Evolutionary conservation across 495 filamentous ascomycete genomes (phyloP).

Genomic region (Aspergillus baeticus): DNA sequence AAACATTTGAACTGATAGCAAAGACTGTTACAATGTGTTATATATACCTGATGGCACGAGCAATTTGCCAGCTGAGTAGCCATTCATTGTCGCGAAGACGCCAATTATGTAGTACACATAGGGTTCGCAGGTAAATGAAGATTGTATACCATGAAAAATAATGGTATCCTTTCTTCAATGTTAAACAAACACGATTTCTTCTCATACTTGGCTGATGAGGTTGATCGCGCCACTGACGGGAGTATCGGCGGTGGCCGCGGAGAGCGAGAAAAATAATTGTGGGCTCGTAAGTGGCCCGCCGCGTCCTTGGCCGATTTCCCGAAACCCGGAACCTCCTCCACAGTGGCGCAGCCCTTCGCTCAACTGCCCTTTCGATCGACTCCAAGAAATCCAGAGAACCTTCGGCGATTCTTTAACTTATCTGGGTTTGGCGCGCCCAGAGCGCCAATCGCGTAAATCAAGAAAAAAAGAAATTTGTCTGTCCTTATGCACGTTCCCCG

Average conservation of each 20-base stretch:
- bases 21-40: too few species aligned
- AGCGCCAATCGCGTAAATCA: conserved; percentile 5
- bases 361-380: neutral
- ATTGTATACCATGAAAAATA: neutral
- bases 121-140: too few species aligned
- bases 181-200: too few species aligned
- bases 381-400: neutral
- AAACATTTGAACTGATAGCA: too few species aligned
- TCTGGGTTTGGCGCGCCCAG: conserved; percentile 3
- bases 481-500: neutral
- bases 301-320: neutral
- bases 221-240: neutral
- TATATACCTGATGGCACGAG: too few species aligned
- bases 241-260: conserved; percentile 2
- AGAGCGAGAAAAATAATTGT: conserved; percentile 2
- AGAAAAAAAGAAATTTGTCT: neutral
- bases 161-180: too few species aligned
- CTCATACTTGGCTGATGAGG: neutral
- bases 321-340: neutral
- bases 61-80: too few species aligned
- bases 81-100: too few species aligned
- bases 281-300: neutral
- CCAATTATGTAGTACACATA: too few species aligned
- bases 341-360: neutral
- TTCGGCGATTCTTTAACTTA: conserved; percentile 2